These are phyloP conservation scores for Chlamydomonas schloesseri DNA, from an alignment of 139 green algal species.

Conservation along the genomic window DNA sequence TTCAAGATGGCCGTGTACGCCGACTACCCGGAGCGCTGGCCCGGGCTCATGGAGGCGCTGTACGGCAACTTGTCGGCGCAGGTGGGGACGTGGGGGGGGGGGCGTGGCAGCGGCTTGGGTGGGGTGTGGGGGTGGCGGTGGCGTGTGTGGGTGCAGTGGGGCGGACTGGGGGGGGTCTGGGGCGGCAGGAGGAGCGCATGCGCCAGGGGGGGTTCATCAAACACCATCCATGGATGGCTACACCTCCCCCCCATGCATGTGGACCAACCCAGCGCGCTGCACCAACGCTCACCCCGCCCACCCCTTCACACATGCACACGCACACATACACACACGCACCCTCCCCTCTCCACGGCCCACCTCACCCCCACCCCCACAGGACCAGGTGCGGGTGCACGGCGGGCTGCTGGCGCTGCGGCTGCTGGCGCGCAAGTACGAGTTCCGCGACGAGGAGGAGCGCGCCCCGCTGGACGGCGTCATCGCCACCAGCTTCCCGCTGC, in stretches of 20 bases:
- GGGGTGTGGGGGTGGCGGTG: no score
- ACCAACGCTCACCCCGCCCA: neutral
- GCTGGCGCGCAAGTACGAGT: conserved; percentile 97
- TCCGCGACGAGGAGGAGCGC: conserved; percentile 83
- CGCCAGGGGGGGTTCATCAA: no score
- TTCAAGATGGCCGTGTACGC: conserved; percentile 83
- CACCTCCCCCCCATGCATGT: no score
- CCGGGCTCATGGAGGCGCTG: conserved; percentile 75
- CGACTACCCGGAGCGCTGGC: conserved; percentile 94
- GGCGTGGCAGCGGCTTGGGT: neutral
- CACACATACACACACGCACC: neutral
- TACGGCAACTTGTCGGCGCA: conserved; percentile 56
- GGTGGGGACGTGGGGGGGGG: conserved; percentile 11
- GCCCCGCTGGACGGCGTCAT: conserved; percentile 62
- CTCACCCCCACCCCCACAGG: conserved; percentile 53
- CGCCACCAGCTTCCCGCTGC: conserved; percentile 77
- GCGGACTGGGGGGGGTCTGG: neutral
- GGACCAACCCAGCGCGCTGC: neutral
- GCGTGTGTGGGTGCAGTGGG: no score
- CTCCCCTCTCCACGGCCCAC: no score
- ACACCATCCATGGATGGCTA: no score
- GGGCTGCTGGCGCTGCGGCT: conserved; percentile 86
- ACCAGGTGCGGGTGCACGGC: conserved; percentile 83
- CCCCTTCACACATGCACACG: neutral
- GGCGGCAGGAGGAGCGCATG: no score